These are phyloP conservation scores for Isatis lusitanica DNA, from an alignment of 441 rosid species.

Conservation along the genomic window DNA sequence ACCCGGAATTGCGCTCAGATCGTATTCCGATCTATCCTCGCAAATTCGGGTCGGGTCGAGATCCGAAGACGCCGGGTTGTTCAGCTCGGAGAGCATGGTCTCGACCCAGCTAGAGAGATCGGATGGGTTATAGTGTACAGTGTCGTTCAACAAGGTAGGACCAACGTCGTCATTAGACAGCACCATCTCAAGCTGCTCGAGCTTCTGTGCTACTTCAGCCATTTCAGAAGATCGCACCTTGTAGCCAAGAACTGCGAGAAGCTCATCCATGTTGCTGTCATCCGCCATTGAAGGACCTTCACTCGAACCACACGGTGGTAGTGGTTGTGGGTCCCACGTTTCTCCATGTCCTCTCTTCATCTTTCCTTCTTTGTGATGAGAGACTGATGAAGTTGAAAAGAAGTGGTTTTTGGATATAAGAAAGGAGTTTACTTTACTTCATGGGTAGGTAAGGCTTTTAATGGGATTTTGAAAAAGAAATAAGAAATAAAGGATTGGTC, in stretches of 20 bases:
- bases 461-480: background rate
- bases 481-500: background rate
- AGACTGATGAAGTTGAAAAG: background rate
- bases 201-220: conserved; percentile 67
- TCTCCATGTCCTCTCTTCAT: conserved; percentile 66
- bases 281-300: conserved; percentile 45
- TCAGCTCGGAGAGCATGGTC: conserved; percentile 51
- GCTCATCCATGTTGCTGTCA: conserved; percentile 49
- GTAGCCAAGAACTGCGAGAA: conserved; percentile 66
- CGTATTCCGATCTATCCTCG: conserved; percentile 56
- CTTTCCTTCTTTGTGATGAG: background rate
- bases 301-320: conserved; percentile 23
- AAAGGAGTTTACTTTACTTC: conserved; percentile 25
- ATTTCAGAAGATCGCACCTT: conserved; percentile 64
- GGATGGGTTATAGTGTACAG: conserved; percentile 62
- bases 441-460: conserved; percentile 32
- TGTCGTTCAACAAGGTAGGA: conserved; percentile 52
- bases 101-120: conserved; percentile 61
- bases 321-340: conserved; percentile 23
- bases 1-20: conserved; percentile 64
- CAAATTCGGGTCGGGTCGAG: conserved; percentile 33
- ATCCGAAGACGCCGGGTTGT: conserved; percentile 33
- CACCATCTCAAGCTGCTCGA: conserved; percentile 70
- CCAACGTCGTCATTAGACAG: conserved; percentile 58
- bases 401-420: conserved; percentile 11